These are phyloP conservation scores for Colletotrichum agaves DNA, from an alignment of 2,329 filamentous ascomycete species.

Conservation along the genomic window DNA sequence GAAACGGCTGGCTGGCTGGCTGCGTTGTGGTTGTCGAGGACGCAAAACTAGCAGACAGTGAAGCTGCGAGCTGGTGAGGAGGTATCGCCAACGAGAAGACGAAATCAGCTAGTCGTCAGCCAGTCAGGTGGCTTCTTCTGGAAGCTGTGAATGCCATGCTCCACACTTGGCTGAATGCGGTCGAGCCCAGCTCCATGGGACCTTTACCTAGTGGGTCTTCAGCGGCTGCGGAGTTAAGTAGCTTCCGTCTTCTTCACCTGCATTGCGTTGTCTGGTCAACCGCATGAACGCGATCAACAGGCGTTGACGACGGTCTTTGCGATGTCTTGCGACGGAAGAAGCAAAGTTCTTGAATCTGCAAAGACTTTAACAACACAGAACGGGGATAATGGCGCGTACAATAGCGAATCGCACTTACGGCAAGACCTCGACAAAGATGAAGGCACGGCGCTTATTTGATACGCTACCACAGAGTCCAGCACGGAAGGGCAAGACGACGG, in stretches of 20 bases:
- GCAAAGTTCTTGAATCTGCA: neutral
- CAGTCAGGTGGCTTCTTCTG: conserved; percentile 34
- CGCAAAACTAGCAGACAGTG: conserved; percentile 35
- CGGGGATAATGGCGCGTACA: conserved; percentile 57
- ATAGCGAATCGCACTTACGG: conserved; percentile 61
- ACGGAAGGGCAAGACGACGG: conserved; percentile 43
- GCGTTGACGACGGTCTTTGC: conserved; percentile 14
- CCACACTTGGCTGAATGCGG: conserved; percentile 27
- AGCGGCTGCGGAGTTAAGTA: conserved; percentile 19
- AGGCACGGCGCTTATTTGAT: conserved; percentile 60
- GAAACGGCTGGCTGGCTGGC: conserved; percentile 33
- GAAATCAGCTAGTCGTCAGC: conserved; percentile 36
- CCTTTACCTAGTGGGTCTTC: conserved; percentile 6
- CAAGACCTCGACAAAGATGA: conserved; percentile 58
- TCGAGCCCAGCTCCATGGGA: conserved; percentile 22
- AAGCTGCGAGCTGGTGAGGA: conserved; percentile 36
- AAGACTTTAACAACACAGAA: neutral
- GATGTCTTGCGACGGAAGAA: neutral
- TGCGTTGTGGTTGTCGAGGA: conserved; percentile 38
- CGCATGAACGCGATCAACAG: conserved; percentile 29
- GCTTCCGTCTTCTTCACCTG: neutral
- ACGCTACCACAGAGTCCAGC: conserved; percentile 63
- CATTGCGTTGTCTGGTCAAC: conserved; percentile 29
- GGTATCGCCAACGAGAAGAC: conserved; percentile 30
- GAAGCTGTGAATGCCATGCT: conserved; percentile 30